Evolutionary conservation across 306 rosid genomes (phyloP), one percentile per base, ranked within the genome.

Genomic region (Malus asiatica): DNA sequence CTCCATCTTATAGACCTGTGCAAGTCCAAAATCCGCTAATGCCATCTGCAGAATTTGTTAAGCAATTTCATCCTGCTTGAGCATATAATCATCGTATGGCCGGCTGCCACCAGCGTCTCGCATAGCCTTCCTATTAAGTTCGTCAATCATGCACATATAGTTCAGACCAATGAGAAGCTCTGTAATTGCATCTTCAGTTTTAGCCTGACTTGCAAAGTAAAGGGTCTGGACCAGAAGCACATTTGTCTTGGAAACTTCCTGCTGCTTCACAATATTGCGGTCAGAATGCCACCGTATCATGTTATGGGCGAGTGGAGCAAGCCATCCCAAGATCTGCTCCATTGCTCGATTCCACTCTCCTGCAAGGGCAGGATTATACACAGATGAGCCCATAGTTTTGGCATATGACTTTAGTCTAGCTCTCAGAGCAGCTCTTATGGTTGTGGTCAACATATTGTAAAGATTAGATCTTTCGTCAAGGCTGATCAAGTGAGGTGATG

Each of bases 81-180:
- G 69, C 72, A 61, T 62, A 75, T 55, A 59, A 76, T 77, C 81
- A 48, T 74, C 46, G n/a, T 30, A 45, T 35, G 32, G 60, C 71
- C 76, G 40, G 42, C 72, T 72, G 45, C 66, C 68, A 68, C 53
- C 68, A 66, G 83, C 65, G 3, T 86, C 82, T 3, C 68, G 12
- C 61, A 74, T 16, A 72, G 83, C 84, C 76, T 61, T 76, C 57
- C 62, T 27, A 33, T 79, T 71, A 57, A 61, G 73, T 55, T 72
- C 78, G 65, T 66, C 59, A 35, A 66, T 55, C 72, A 77, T 81
- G 68, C 87, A 92, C 20, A 90, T 64, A 76, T 88, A 83, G 81
- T 87, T 88, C 6, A 95, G 85, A 79, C 97, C 97, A 71, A 90
- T 87, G 59, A 95, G 92, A 68, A 95, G 90, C 76, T 95, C 93